These are phyloP conservation scores for Aspergillus ibericus DNA, from an alignment of 2,329 filamentous ascomycete genomes.

Conservation along the genomic window DNA sequence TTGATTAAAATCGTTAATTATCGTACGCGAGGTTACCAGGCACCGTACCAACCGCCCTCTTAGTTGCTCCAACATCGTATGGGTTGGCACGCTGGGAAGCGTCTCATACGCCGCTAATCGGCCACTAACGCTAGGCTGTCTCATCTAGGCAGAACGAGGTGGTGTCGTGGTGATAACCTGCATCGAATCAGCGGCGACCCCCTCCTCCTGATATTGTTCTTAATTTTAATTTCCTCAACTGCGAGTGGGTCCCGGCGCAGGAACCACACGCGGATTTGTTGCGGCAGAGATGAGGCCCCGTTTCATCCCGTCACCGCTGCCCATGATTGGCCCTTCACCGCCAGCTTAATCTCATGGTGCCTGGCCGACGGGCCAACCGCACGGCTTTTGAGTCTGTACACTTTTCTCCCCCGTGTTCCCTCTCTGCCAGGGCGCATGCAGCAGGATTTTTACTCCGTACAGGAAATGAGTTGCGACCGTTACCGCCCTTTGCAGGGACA, in stretches of 20 bases:
- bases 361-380: neutral
- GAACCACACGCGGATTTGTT: conserved; percentile 12
- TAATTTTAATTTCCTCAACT: conserved; percentile 6
- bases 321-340: conserved; percentile 2
- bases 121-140: neutral
- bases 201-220: conserved; percentile 5
- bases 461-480: neutral
- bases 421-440: neutral
- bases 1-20: conserved; percentile 1
- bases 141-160: conserved; percentile 1
- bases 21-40: conserved; percentile 6
- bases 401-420: neutral
- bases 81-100: neutral
- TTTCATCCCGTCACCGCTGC: conserved; percentile 6
- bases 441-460: neutral
- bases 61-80: neutral
- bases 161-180: neutral
- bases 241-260: conserved; percentile 10
- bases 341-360: conserved; percentile 10
- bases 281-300: conserved; percentile 10
- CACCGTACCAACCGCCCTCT: neutral
- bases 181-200: neutral
- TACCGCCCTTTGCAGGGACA: neutral
- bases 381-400: neutral
- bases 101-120: neutral